Evolutionary conservation across 257 asterid genomes (phyloP), one percentile per base, ranked within the genome.

Genomic region (Petunia axillaris): DNA sequence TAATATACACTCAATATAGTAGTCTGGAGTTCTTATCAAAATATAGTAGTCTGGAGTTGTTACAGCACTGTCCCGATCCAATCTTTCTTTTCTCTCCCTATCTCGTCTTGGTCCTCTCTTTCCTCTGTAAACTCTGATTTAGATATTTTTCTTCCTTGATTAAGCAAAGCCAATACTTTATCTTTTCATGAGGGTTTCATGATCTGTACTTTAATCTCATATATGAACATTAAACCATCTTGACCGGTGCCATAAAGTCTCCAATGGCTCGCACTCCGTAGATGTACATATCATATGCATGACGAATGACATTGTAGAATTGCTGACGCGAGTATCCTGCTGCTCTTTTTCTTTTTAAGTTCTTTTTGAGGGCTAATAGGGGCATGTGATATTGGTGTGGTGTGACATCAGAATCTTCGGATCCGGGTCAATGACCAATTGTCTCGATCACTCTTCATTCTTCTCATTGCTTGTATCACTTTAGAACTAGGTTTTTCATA

Each of bases 401-500:
- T 71, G 41, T 48, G 60, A 25, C 59, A 35, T 71, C 48, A 44
- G 60, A 71, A 46, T 71, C 35, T 71, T 25, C 44, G 6, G 41
- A 25, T 48, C 9, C 76, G 8, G 53, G 39, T 67, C 75, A n/a
- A 50, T 67, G 75, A 67, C 75, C 55, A 9, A 68, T 68, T 68
- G 57, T 68, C 39, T 68, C 38, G 46, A 16, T 68, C 57, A 25
- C 77, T 48, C 2, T 46, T 25, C 77, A 46, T 48, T 71, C 44
- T 71, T 36, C 25, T 71, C 50, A 50, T 35, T 36, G 44, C 13
- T 48, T 37, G 60, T 48, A 68, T 44, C 16, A 16, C 10, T 11
- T 71, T 48, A 73, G 62, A 73, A 43, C 41, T 73, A 73, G 77
- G 41, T 50, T 71, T 50, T 11, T 50, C 25, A 73, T 73, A 50